Evolutionary conservation across 2,329 filamentous ascomycete genomes (phyloP).

Genomic region (Mariannaea sp.): DNA sequence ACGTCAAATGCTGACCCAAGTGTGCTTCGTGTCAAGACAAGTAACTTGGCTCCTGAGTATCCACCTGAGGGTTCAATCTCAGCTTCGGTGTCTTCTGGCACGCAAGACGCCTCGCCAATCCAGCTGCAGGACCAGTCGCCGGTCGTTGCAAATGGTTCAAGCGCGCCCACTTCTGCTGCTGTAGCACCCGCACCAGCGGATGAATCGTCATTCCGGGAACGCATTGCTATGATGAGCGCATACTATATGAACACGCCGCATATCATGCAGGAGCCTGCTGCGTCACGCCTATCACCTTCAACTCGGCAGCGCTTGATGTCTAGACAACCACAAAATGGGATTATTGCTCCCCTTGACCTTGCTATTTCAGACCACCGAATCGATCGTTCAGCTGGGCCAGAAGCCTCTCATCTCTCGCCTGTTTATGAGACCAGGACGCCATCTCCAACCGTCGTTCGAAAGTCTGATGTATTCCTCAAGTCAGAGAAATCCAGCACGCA

Average conservation of each 20-base stretch:
- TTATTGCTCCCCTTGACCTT: conserved; percentile 61
- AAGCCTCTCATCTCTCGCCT: conserved; percentile 66
- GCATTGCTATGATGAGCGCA: conserved; percentile 48
- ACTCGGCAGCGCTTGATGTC: conserved; percentile 46
- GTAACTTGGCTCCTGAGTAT: conserved; percentile 19
- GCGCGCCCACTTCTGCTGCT: conserved; percentile 22
- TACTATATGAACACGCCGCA: conserved; percentile 38
- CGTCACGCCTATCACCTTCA: conserved; percentile 41
- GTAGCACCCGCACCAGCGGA: conserved; percentile 36
- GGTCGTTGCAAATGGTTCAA: conserved; percentile 45
- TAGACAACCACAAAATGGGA: conserved; percentile 52
- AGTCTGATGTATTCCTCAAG: conserved; percentile 49
- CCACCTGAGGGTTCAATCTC: conserved; percentile 21
- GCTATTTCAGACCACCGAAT: conserved; percentile 53
- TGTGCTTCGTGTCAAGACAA: conserved; percentile 36
- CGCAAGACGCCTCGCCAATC: conserved; percentile 20
- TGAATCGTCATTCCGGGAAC: conserved; percentile 49
- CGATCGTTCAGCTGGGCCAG: conserved; percentile 42
- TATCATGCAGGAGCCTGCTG: conserved; percentile 40
- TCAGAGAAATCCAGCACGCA: conserved; percentile 34
- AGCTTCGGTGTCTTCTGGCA: conserved; percentile 1
- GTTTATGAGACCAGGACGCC: conserved; percentile 76
- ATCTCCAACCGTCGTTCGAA: conserved; percentile 66
- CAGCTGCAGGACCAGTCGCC: conserved; percentile 38
- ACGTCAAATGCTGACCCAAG: conserved; percentile 35